Evolutionary conservation across 352 stramenopile genomes (phyloP).

Genomic region (Phytopythium helicoides): DNA sequence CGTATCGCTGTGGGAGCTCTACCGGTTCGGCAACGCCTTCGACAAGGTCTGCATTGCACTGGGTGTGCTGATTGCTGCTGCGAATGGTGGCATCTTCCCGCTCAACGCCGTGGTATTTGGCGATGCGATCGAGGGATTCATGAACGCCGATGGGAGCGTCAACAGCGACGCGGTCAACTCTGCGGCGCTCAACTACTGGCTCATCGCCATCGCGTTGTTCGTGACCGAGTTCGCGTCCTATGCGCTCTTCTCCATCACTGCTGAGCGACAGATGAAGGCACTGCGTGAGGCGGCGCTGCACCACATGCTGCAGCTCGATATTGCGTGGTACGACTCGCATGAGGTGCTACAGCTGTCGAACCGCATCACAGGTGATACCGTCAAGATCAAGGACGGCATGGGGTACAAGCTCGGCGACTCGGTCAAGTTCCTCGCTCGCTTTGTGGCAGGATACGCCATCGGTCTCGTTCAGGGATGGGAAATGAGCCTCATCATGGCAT

Average conservation of each 20-base stretch:
- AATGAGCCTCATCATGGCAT: constrained; percentile 36
- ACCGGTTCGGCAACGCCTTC: too few species aligned
- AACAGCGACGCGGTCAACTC: constrained; percentile 12
- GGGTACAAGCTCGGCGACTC: constrained; percentile 39
- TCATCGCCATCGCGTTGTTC: constrained; percentile 16
- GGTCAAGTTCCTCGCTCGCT: constrained; percentile 30
- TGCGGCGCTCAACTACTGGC: constrained; percentile 12
- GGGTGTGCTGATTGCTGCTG: too few species aligned
- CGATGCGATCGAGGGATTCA: too few species aligned
- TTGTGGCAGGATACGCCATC: constrained; percentile 35
- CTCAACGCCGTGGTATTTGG: too few species aligned
- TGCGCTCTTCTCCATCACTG: constrained; percentile 11
- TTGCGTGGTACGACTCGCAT: constrained; percentile 36
- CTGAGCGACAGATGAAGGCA: constrained; percentile 37
- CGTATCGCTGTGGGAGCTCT: too few species aligned
- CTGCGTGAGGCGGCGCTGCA: constrained; percentile 22
- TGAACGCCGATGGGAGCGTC: too few species aligned
- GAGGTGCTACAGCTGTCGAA: constrained; percentile 33
- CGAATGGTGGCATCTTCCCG: too few species aligned
- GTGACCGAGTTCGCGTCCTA: constrained; percentile 17
- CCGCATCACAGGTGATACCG: too few species aligned
- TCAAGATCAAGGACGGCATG: too few species aligned
- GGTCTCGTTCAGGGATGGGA: constrained; percentile 37
- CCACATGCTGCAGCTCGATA: constrained; percentile 46
- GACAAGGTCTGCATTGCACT: too few species aligned